A percentile compares a stretch with the other conserved stretches of the same genome.
phyloP scores from a whole-genome alignment of 2,329 filamentous ascomycete species.

The Exophiala alcalophila region DNA sequence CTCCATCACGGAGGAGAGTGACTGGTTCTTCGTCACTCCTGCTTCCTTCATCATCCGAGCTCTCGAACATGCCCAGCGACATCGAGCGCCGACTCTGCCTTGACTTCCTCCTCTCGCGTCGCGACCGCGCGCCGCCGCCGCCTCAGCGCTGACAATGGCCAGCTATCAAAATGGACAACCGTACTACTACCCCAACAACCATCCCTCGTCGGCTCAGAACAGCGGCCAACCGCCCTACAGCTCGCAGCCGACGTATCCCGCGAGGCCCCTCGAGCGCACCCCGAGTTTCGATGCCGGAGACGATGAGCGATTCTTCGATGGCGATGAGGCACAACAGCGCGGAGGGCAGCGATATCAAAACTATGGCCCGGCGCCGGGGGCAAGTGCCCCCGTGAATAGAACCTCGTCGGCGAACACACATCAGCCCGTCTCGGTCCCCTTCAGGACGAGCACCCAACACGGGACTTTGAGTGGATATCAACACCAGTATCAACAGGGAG shows the following conservation, averaged over 20 bases:
- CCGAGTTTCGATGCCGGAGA: slow-evolving; percentile 76
- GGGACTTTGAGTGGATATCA: slow-evolving; percentile 48
- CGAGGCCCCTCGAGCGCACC: slow-evolving; percentile 51
- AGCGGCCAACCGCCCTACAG: slow-evolving; percentile 42
- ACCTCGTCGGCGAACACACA: slow-evolving; percentile 30
- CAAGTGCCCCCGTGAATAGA: slow-evolving; percentile 37
- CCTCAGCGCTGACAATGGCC: slow-evolving; percentile 47
- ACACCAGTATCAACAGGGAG: slow-evolving; percentile 49
- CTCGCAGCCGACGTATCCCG: slow-evolving; percentile 30
- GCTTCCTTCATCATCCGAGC: neutral
- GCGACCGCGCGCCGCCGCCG: slow-evolving; percentile 6
- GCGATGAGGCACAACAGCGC: slow-evolving; percentile 27
- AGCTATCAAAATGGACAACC: slow-evolving; percentile 54
- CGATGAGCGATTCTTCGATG: slow-evolving; percentile 56
- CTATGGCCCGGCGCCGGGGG: slow-evolving; percentile 9
- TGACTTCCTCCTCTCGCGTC: slow-evolving; percentile 18
- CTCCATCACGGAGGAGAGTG: slow-evolving; percentile 11
- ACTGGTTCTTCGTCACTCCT: slow-evolving; percentile 5
- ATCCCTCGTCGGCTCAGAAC: slow-evolving; percentile 38
- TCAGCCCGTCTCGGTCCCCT: slow-evolving; percentile 38
- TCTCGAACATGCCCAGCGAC: slow-evolving; percentile 24
- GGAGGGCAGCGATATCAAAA: slow-evolving; percentile 16
- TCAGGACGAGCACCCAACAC: slow-evolving; percentile 43
- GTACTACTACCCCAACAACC: slow-evolving; percentile 43
- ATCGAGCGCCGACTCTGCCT: slow-evolving; percentile 15